phyloP scores from a whole-genome alignment of 148 eudicot species.

The Limonium bicolor region DNA sequence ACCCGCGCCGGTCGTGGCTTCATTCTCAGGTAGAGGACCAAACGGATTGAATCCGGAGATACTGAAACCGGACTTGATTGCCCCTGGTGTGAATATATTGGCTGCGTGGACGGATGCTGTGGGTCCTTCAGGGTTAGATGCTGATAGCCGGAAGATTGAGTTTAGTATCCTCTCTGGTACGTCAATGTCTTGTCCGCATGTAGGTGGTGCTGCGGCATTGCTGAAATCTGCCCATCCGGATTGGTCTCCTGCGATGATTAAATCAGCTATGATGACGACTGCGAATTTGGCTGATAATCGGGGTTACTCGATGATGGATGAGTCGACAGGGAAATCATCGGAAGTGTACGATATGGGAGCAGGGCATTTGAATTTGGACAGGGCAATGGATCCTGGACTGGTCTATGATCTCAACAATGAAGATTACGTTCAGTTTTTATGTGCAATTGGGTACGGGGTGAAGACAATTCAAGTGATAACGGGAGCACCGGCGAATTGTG shows the following conservation, averaged over 20 bases:
- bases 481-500: conserved; percentile 44
- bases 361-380: conserved; percentile 65
- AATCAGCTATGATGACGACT: conserved; percentile 91
- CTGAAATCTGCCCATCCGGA: conserved; percentile 82
- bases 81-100: conserved; percentile 87
- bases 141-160: conserved; percentile 49
- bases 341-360: conserved; percentile 66
- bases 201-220: conserved; percentile 87
- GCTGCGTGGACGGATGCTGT: conserved; percentile 84
- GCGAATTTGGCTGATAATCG: conserved; percentile 50
- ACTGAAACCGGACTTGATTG: conserved; percentile 79
- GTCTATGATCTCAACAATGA: conserved; percentile 53
- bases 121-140: conserved; percentile 72
- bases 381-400: conserved; percentile 84
- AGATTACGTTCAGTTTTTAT: conserved; percentile 62
- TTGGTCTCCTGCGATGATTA: conserved; percentile 78
- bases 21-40: conserved; percentile 81
- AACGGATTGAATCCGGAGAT: conserved; percentile 89
- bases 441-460: conserved; percentile 74
- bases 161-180: conserved; percentile 89
- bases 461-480: conserved; percentile 94
- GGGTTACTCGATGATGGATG: conserved; percentile 44
- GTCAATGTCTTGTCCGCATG: conserved; percentile 93
- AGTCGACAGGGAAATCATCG: conserved; percentile 50
- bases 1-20: conserved; percentile 91